Percentiles rank a stretch among this genome's conserved stretches.
These are phyloP conservation scores for California macrophylla DNA, from an alignment of 441 rosid genomes.

Conservation along the genomic window DNA sequence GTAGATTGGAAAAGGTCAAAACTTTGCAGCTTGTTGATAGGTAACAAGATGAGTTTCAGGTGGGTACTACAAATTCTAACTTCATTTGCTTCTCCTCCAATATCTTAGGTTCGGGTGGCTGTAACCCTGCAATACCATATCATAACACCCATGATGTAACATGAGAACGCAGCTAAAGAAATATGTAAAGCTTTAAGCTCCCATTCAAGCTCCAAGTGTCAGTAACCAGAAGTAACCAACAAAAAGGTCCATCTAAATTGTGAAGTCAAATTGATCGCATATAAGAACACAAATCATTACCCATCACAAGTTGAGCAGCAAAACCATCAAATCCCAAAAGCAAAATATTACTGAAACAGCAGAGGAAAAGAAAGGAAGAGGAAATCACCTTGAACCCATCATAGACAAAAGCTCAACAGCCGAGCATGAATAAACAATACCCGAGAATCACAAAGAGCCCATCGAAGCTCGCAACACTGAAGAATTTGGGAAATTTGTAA, in stretches of 20 bases:
- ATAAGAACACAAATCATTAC: neutral
- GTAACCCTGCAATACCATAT: neutral
- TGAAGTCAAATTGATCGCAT: neutral
- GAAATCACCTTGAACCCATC: slow-evolving; percentile 32
- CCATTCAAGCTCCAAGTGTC: neutral
- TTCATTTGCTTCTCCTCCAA: neutral
- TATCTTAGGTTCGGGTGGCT: neutral
- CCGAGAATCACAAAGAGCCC: slow-evolving; percentile 14
- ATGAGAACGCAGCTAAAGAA: neutral
- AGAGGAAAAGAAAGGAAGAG: neutral
- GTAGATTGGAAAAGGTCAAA: neutral
- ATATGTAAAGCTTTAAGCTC: neutral
- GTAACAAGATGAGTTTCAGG: neutral
- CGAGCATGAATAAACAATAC: slow-evolving; percentile 11
- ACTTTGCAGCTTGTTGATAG: neutral
- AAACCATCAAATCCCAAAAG: neutral
- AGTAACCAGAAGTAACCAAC: neutral
- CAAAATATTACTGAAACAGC: neutral
- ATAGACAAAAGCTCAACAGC: slow-evolving; percentile 19
- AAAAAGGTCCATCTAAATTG: neutral
- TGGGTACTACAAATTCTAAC: neutral
- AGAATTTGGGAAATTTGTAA: neutral
- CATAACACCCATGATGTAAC: neutral
- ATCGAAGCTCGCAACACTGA: neutral
- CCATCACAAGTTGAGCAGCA: slow-evolving; percentile 6